Base-by-base conservation (phyloP, 2,329 filamentous ascomycete genomes). In the Botrytis sinoallii region DNA sequence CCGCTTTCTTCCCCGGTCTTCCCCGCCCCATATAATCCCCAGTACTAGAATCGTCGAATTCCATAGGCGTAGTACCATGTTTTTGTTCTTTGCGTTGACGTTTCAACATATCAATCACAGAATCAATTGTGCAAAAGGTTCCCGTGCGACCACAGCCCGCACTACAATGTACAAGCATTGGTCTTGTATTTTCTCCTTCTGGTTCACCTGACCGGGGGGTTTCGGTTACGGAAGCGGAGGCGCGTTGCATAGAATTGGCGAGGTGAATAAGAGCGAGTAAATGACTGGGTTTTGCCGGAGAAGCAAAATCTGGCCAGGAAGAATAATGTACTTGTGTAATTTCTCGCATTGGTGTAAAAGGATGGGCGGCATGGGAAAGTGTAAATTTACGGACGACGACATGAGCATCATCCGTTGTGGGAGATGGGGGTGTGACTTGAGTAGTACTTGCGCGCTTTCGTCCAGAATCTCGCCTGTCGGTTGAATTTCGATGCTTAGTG, bases 251-350 rank as follows among this genome's bases (percentile, higher is more conserved):
- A 48, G 88, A 86, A 79, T 93, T 96, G 78, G 92, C 93, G 70
- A 97, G 88, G 82, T 98, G 94, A n/a, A 98, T 93, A 25, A 99
- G 84, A 2, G 92, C 93, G 25, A 99, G 86, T 2, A 99, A 87
- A 79, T 98, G 94, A 8, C 90, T 89, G 1, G 96, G 94, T 79
- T 97, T 92, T 0, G 96, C 94, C 0, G 95, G 95, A 0, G 94
- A 92, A 32, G 96, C 96, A 82, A 98, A 98, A 80, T 99, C 96
- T 0, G 96, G 96, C 96, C 96, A 99, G n/a, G 92, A 91, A 0
- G 94, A 90, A 81, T 98, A 98, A 81, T 98, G 95, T 22, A 99
- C 85, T 78, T 99, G 96, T 0, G 95, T 98, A 75, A 99, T 92
- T 82, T 98, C 95, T 38, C 95, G 92, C 77, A 97, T 92, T 0